Percentiles rank a stretch among this genome's conserved stretches.
phyloP scores from a whole-genome alignment of 2,329 filamentous ascomycete species.

The Xylaria sp. region DNA sequence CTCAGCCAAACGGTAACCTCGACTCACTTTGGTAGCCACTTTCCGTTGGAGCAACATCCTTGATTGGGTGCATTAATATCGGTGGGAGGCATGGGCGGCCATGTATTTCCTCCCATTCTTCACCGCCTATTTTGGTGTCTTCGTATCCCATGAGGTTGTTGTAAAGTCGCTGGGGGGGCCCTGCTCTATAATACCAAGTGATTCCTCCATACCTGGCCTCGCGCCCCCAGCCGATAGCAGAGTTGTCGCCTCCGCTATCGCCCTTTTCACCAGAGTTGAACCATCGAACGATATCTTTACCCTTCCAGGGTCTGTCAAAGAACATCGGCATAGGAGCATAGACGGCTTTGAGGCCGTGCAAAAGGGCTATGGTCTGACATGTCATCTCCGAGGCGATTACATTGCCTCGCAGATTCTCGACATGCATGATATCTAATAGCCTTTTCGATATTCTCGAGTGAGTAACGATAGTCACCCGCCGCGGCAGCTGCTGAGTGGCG shows the following conservation, averaged over 20 bases:
- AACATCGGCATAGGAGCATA: slow-evolving; percentile 81
- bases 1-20: slow-evolving; percentile 44
- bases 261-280: slow-evolving; percentile 65
- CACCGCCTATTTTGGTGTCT: slow-evolving; percentile 60
- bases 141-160: slow-evolving; percentile 69
- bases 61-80: slow-evolving; percentile 65
- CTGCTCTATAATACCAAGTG: slow-evolving; percentile 67
- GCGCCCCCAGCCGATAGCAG: slow-evolving; percentile 64
- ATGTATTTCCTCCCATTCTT: slow-evolving; percentile 60
- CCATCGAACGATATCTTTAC: slow-evolving; percentile 59
- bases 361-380: slow-evolving; percentile 72
- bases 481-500: slow-evolving; percentile 63
- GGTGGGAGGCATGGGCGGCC: slow-evolving; percentile 64
- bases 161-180: slow-evolving; percentile 62
- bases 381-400: slow-evolving; percentile 85
- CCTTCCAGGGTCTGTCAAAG: slow-evolving; percentile 75
- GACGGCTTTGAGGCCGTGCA: slow-evolving; percentile 80
- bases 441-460: slow-evolving; percentile 75
- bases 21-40: slow-evolving; percentile 51
- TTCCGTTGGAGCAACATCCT: slow-evolving; percentile 59
- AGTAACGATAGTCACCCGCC: slow-evolving; percentile 78
- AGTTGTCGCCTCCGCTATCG: slow-evolving; percentile 59
- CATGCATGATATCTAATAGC: slow-evolving; percentile 77
- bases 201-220: slow-evolving; percentile 63
- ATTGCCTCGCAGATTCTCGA: slow-evolving; percentile 74